Evolutionary conservation across 345 rosid genomes (phyloP).

Genomic region (Cochlearia excelsa): DNA sequence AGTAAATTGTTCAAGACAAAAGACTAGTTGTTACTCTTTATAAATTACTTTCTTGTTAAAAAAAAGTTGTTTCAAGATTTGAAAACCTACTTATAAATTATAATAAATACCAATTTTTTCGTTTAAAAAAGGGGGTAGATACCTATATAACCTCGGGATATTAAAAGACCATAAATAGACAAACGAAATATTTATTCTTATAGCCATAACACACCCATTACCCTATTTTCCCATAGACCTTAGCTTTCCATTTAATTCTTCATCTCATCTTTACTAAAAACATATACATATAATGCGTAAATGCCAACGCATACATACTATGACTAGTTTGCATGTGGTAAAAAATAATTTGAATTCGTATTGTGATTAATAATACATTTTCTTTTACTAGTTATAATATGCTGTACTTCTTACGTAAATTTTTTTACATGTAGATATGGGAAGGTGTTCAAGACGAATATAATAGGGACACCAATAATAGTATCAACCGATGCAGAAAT

Average conservation of each 20-base stretch:
- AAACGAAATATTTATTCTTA: conserved; percentile 18
- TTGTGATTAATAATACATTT: background rate
- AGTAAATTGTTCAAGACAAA: too few species aligned
- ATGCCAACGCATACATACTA: too few species aligned
- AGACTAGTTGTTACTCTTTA: too few species aligned
- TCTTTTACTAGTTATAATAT: background rate
- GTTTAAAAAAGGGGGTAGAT: background rate
- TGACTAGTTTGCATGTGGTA: too few species aligned
- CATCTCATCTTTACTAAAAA: conserved; percentile 3
- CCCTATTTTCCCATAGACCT: conserved; percentile 24
- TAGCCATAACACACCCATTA: conserved; percentile 24
- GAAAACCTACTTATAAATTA: background rate
- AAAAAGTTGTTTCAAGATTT: background rate
- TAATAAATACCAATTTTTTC: background rate
- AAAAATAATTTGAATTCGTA: background rate
- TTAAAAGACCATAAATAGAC: conserved; percentile 19
- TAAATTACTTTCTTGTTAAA: too few species aligned
- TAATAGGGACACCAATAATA: conserved; percentile 85
- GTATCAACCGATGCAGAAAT: conserved; percentile 90
- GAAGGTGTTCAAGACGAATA: conserved; percentile 81
- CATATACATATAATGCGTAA: background rate
- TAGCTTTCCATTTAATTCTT: conserved; percentile 33
- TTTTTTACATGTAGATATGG: conserved; percentile 53
- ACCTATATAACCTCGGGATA: conserved; percentile 19
- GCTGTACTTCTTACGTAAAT: conserved; percentile 5